phyloP scores from a whole-genome alignment of 2,329 filamentous ascomycete genomes.

The Exophiala spinifera region DNA sequence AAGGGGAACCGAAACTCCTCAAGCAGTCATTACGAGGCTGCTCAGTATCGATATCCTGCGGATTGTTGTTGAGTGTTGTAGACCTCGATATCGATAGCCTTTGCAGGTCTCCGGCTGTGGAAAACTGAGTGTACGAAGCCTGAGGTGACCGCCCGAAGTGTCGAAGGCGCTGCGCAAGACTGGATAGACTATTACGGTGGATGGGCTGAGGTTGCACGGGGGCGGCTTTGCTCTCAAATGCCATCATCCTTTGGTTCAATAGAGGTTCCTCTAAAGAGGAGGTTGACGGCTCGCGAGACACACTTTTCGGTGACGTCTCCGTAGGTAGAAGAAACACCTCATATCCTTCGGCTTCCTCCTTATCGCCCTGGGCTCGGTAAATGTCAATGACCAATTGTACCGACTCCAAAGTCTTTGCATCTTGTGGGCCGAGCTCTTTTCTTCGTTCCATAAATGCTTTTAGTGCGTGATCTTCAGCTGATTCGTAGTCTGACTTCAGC shows the following conservation, averaged over 20 bases:
- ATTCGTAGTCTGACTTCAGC: conserved; percentile 20
- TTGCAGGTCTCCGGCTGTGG: conserved; percentile 4
- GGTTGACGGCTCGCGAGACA: conserved; percentile 1
- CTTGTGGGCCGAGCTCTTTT: conserved; percentile 22
- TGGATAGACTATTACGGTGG: conserved; percentile 4
- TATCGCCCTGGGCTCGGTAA: conserved; percentile 21
- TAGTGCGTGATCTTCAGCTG: conserved; percentile 23
- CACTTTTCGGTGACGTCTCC: background rate
- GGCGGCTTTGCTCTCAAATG: background rate
- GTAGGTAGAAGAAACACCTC: conserved; percentile 21
- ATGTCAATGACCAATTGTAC: conserved; percentile 25
- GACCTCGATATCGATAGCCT: conserved; percentile 13
- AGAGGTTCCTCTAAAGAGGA: background rate
- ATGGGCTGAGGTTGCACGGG: background rate
- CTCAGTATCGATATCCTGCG: conserved; percentile 5
- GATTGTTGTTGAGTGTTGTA: conserved; percentile 5
- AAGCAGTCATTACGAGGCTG: background rate
- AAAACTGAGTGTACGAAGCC: conserved; percentile 4
- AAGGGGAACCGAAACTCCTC: conserved; percentile 17
- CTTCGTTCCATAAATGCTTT: conserved; percentile 22
- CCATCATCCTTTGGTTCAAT: background rate
- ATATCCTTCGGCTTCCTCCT: conserved; percentile 25
- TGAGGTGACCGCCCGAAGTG: conserved; percentile 16
- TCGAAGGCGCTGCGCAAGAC: conserved; percentile 8
- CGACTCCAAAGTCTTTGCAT: conserved; percentile 24